These are phyloP conservation scores for Neophaeococcomyces aloes DNA, from an alignment of 2,329 filamentous ascomycete genomes.

Conservation along the genomic window DNA sequence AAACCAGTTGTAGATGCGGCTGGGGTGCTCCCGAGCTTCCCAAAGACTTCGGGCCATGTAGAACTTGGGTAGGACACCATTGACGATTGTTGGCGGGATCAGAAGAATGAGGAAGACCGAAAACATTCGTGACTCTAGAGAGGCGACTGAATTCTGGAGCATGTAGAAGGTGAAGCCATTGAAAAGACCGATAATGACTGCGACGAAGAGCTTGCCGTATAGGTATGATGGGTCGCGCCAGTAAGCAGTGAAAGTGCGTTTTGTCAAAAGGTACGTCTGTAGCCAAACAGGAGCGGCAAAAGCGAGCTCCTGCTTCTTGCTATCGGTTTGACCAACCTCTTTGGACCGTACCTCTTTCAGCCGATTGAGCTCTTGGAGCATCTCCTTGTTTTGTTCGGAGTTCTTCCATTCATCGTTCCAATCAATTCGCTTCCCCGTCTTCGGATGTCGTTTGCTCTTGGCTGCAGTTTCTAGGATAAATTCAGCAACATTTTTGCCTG, in stretches of 20 bases:
- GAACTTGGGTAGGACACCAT: constrained; percentile 67
- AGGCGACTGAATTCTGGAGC: constrained; percentile 52
- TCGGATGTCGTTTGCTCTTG: constrained; percentile 40
- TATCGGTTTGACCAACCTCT: constrained; percentile 6
- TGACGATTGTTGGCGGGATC: constrained; percentile 61
- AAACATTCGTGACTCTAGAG: constrained; percentile 72
- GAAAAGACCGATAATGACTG: constrained; percentile 62
- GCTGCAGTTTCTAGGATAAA: constrained; percentile 57
- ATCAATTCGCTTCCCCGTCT: constrained; percentile 48
- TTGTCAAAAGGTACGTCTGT: constrained; percentile 57
- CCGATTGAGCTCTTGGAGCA: constrained; percentile 55
- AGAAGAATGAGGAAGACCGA: constrained; percentile 56
- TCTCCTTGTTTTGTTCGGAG: constrained; percentile 49
- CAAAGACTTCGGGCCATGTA: constrained; percentile 62
- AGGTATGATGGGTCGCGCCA: constrained; percentile 69
- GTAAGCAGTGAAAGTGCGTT: constrained; percentile 60
- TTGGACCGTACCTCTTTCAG: constrained; percentile 50
- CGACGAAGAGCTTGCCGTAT: constrained; percentile 64
- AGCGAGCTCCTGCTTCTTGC: constrained; percentile 32
- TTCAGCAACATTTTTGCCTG: constrained; percentile 55
- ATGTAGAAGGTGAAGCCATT: constrained; percentile 71
- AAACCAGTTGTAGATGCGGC: constrained; percentile 65
- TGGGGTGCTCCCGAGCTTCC: constrained; percentile 62
- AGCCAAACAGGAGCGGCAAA: constrained; percentile 55
- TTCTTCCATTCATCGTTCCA: constrained; percentile 68